Conservation (phyloP, 805 yeast genomes). For the Metschnikowia colocasiae region DNA sequence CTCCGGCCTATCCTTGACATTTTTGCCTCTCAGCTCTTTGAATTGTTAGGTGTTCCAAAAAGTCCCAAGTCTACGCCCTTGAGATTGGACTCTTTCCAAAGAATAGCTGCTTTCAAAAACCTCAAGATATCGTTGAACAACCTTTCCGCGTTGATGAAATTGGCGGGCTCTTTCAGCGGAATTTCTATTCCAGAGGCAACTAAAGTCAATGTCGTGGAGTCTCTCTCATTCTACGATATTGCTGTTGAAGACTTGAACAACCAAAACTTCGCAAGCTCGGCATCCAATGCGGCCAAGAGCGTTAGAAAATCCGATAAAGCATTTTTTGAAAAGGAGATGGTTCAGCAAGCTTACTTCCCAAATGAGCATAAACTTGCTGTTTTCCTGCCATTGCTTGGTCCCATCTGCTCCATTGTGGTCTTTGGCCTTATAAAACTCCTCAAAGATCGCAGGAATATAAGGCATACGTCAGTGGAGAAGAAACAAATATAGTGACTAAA, state of each 20-base stretch:
- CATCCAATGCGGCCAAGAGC: constrained; percentile 49
- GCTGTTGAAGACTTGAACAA: constrained; percentile 31
- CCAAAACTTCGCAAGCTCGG: constrained; percentile 27
- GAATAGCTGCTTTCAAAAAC: constrained; percentile 57
- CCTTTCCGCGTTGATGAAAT: constrained; percentile 64
- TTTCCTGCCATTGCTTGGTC: constrained; percentile 86
- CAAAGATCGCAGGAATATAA: constrained; percentile 40
- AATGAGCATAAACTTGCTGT: constrained; percentile 95
- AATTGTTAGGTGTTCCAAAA: constrained; percentile 64
- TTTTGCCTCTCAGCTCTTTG: constrained; percentile 72
- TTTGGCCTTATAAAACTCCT: constrained; percentile 49
- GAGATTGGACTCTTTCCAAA: constrained; percentile 62
- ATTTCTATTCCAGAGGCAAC: constrained; percentile 84
- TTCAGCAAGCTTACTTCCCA: constrained; percentile 91
- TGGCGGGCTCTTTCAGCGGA: constrained; percentile 64
- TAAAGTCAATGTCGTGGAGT: constrained; percentile 47
- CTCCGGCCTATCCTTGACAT: constrained; percentile 58
- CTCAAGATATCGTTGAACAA: constrained; percentile 63
- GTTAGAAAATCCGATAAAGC: constrained; percentile 64
- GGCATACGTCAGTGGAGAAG: constrained; percentile 8
- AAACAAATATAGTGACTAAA: constrained; percentile 6
- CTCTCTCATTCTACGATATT: constrained; percentile 42
- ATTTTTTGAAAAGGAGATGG: constrained; percentile 91
- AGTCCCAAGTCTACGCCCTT: constrained; percentile 55
- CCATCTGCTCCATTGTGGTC: constrained; percentile 61